Base-by-base conservation (phyloP, 768 basidiomycete species). In the Mycena polygramma region DNA sequence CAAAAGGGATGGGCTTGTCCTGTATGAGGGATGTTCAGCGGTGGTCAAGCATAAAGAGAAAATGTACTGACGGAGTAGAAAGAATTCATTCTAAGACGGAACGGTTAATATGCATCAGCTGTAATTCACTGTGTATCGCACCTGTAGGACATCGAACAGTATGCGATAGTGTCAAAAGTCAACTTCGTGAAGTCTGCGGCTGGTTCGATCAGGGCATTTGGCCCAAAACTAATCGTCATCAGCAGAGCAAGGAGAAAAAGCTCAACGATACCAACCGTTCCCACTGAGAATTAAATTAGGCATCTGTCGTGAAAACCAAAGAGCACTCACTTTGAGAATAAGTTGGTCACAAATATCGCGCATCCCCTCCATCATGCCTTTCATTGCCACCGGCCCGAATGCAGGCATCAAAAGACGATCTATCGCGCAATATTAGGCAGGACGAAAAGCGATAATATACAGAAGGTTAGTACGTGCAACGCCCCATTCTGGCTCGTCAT, bases 291-390 rank as follows among this genome's bases (percentile, higher is more conserved):
- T 3, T 4, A n/a, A 13, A 19, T 8, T 30, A 36, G 7, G 9
- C 2, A 60, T 57, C 30, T 15, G 37, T 35, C 19, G 19, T 37
- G 15, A 30, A 10, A 41, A 0, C 7, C 20, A 24, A 10, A 41
- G 41, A 11, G 15, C 13, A 39, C 84, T 70, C 70, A 83, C 82
- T 82, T 77, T 85, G 9, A 81, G 61, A 1, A 84, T 61, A 53
- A 87, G 80, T 73, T 87, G 86, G 39, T 77, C 76, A 14, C 77
- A 78, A 54, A 86, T 82, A 70, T 87, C 87, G 11, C 79, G 72
- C 87, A 86, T 87, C 55, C 83, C 83, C 36, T 81, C 80, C 65
- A 86, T 82, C 86, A 88, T 88, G 58, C 78, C 80, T 30, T 63
- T 66, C n/a, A 71, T 63, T 14, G 64, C 52, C 14, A 71, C 49